Percentiles rank a stretch among this genome's conserved stretches.
These are phyloP conservation scores for Chloroidium sp. DNA, from an alignment of 163 green algal species.

Conservation along the genomic window DNA sequence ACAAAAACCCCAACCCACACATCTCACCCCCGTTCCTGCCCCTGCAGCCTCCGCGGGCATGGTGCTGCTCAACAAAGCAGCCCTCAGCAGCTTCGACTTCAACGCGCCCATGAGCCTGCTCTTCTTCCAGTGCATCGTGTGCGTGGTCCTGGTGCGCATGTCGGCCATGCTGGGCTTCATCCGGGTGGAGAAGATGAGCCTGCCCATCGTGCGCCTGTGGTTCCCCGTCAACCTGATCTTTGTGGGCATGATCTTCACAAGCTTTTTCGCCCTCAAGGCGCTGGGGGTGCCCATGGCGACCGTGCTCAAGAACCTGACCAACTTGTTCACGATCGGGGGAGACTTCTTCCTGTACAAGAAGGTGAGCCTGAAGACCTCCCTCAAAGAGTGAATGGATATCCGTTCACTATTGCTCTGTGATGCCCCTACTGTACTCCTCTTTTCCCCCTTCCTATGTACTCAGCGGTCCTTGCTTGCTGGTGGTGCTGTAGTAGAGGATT, in stretches of 20 bases:
- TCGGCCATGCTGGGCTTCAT: conserved; percentile 22
- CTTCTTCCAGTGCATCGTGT: conserved; percentile 68
- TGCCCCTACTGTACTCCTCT: too few relatives aligned
- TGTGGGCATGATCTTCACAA: conserved; percentile 78
- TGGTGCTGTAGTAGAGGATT: too few relatives aligned
- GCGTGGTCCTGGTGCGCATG: conserved; percentile 35
- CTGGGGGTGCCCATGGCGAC: conserved; percentile 62
- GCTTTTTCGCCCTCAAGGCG: conserved; percentile 66
- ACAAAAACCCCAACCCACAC: too few relatives aligned
- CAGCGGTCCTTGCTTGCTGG: too few relatives aligned
- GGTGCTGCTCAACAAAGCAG: conserved; percentile 82
- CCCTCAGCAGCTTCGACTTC: conserved; percentile 68
- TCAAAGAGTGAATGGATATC: too few relatives aligned
- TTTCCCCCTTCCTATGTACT: too few relatives aligned
- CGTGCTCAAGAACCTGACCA: conserved; percentile 91
- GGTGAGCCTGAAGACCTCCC: background rate
- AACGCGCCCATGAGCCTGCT: conserved; percentile 59
- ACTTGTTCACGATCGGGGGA: conserved; percentile 77
- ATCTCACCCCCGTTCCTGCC: too few relatives aligned
- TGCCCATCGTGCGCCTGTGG: conserved; percentile 59
- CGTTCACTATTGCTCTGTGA: too few relatives aligned
- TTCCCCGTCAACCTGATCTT: conserved; percentile 88
- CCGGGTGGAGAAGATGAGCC: conserved; percentile 27
- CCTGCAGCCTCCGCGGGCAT: conserved; percentile 30
- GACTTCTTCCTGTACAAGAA: conserved; percentile 75